phyloP scores from a whole-genome alignment of 2,329 filamentous ascomycete genomes.

The Periconia macrospinosa region DNA sequence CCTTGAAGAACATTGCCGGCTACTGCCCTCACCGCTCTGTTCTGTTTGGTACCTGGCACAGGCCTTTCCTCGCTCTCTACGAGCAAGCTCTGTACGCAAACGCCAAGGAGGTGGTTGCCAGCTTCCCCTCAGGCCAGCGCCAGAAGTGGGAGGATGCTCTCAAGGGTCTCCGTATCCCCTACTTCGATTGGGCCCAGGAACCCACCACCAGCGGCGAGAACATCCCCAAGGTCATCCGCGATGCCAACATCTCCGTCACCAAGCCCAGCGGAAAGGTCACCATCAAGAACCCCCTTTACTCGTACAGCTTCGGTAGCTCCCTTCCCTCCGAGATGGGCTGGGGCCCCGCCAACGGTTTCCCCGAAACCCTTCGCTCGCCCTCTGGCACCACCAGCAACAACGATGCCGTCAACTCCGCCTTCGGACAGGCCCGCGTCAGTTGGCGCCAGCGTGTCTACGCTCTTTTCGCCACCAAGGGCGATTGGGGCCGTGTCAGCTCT shows the following conservation, averaged over 20 bases:
- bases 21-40: constrained; percentile 78
- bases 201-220: constrained; percentile 31
- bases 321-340: constrained; percentile 56
- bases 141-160: constrained; percentile 46
- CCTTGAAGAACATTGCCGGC: constrained; percentile 57
- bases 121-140: constrained; percentile 44
- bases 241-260: constrained; percentile 47
- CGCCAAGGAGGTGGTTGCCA: constrained; percentile 45
- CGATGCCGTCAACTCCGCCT: constrained; percentile 36
- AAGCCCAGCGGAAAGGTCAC: constrained; percentile 43
- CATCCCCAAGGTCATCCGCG: constrained; percentile 41
- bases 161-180: constrained; percentile 47
- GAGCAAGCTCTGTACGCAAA: constrained; percentile 53
- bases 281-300: constrained; percentile 52
- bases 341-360: constrained; percentile 35
- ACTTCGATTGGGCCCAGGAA: constrained; percentile 52
- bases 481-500: constrained; percentile 34
- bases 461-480: constrained; percentile 36
- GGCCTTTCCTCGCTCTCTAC: constrained; percentile 71
- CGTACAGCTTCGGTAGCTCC: constrained; percentile 51
- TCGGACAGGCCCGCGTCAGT: constrained; percentile 29
- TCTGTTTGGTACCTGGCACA: constrained; percentile 81
- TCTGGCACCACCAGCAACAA: constrained; percentile 39
- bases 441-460: constrained; percentile 41
- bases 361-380: constrained; percentile 36